Evolutionary conservation across 768 basidiomycete species (phyloP).

Genomic region (Pisolithus tinctorius): DNA sequence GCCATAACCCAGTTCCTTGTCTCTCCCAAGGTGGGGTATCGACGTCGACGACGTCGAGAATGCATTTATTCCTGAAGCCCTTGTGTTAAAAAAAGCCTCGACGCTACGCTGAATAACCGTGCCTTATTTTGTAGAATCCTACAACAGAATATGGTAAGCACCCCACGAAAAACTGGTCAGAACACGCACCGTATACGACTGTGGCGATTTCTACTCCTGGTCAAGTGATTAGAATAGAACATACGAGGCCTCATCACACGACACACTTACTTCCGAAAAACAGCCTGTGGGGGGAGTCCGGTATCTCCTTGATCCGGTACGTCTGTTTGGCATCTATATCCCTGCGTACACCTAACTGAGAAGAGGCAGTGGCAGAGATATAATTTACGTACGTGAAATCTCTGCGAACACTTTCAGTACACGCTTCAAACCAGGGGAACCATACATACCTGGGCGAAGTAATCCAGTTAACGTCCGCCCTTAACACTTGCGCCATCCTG

Average conservation of each 20-base stretch:
- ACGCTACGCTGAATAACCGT: slow-evolving; percentile 1
- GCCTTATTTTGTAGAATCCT: slow-evolving; percentile 83
- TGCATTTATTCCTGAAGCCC: slow-evolving; percentile 42
- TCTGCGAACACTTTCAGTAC: slow-evolving; percentile 27
- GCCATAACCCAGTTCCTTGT: slow-evolving; percentile 70
- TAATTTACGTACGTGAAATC: slow-evolving; percentile 60
- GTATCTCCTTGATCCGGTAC: slow-evolving; percentile 62
- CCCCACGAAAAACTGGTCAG: background rate
- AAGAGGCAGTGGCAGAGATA: background rate
- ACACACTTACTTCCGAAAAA: slow-evolving; percentile 65
- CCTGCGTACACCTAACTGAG: slow-evolving; percentile 30
- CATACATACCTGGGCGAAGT: slow-evolving; percentile 56
- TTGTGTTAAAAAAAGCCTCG: background rate
- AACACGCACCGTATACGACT: slow-evolving; percentile 64
- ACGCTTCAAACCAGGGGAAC: background rate
- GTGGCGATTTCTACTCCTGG: slow-evolving; percentile 58
- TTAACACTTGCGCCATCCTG: slow-evolving; percentile 60
- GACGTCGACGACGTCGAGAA: slow-evolving; percentile 73
- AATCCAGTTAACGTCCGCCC: slow-evolving; percentile 79
- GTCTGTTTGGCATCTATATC: slow-evolving; percentile 76
- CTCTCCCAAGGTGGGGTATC: slow-evolving; percentile 74
- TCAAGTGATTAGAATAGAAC: background rate
- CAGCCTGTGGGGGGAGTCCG: slow-evolving; percentile 44
- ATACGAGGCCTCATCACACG: background rate
- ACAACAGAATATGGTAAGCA: background rate